Evolutionary conservation across 2,329 filamentous ascomycete genomes (phyloP).

Genomic region (Colletotrichum musicola): DNA sequence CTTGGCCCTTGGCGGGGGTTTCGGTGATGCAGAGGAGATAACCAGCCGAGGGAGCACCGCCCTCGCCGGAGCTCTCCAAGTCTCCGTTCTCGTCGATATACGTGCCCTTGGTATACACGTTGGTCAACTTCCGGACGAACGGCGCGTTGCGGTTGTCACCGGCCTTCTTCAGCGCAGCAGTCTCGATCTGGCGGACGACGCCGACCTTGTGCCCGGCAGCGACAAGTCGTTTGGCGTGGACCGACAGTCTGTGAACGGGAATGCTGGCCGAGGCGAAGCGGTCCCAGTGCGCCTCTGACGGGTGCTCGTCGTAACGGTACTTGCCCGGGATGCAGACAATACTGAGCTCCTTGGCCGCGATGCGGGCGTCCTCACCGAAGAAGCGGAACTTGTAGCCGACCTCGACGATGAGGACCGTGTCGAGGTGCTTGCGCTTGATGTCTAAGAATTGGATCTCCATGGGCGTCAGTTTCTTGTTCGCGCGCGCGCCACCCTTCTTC

Average conservation of each 20-base stretch:
- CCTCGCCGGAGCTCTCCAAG: slow-evolving; percentile 67
- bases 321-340: slow-evolving; percentile 98
- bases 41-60: slow-evolving; percentile 74
- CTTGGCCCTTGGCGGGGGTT: slow-evolving; percentile 79
- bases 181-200: slow-evolving; percentile 94
- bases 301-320: slow-evolving; percentile 92
- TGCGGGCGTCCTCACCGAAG: slow-evolving; percentile 93
- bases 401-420: slow-evolving; percentile 91
- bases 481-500: slow-evolving; percentile 72
- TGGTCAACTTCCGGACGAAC: slow-evolving; percentile 92
- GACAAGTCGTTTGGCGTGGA: slow-evolving; percentile 94
- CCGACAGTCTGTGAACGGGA: slow-evolving; percentile 88
- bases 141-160: slow-evolving; percentile 95
- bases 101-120: slow-evolving; percentile 97
- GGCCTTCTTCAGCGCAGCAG: slow-evolving; percentile 93
- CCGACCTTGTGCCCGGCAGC: slow-evolving; percentile 96
- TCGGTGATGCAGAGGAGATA: slow-evolving; percentile 95
- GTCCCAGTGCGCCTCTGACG: slow-evolving; percentile 91
- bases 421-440: slow-evolving; percentile 91
- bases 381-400: slow-evolving; percentile 99
- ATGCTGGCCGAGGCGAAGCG: slow-evolving; percentile 97
- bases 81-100: slow-evolving; percentile 95
- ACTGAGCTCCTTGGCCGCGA: slow-evolving; percentile 88
- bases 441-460: slow-evolving; percentile 95
- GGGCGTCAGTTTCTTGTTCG: slow-evolving; percentile 85